Conservation (phyloP, 352 stramenopile species). For the Pythium sp. region DNA sequence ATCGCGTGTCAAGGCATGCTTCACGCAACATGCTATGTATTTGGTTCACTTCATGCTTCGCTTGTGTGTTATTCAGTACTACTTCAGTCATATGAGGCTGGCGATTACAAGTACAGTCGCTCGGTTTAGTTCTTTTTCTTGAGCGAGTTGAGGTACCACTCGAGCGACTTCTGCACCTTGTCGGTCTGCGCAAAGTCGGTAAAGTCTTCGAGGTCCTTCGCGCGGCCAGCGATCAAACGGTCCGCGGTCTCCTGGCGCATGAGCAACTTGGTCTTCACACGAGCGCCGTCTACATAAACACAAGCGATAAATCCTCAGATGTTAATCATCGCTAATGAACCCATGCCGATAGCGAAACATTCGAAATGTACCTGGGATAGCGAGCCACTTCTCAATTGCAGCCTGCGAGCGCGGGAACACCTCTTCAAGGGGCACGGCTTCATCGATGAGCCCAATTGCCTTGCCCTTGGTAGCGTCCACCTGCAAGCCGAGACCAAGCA, state of each 20-base stretch:
- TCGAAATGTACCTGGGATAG: slow-evolving; percentile 57
- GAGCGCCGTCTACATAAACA: slow-evolving; percentile 43
- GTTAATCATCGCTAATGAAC: neutral
- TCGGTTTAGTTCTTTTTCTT: slow-evolving; percentile 59
- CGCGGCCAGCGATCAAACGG: slow-evolving; percentile 40
- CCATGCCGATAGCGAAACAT: neutral
- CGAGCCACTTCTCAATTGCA: slow-evolving; percentile 72
- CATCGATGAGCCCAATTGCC: slow-evolving; percentile 72
- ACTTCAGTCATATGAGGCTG: neutral
- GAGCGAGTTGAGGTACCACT: slow-evolving; percentile 71
- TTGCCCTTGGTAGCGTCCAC: slow-evolving; percentile 76
- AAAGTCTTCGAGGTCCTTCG: slow-evolving; percentile 70
- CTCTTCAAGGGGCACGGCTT: slow-evolving; percentile 72
- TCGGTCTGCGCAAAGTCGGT: slow-evolving; percentile 74
- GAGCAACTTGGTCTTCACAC: slow-evolving; percentile 70
- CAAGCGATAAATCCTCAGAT: neutral
- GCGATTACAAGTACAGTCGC: neutral
- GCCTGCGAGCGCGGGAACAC: slow-evolving; percentile 65
- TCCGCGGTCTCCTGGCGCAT: slow-evolving; percentile 78
- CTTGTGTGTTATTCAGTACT: neutral
- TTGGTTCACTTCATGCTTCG: neutral
- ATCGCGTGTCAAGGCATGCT: neutral
- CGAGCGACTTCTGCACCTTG: slow-evolving; percentile 81
- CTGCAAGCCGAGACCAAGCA: slow-evolving; percentile 77
- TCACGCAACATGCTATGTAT: neutral